Evolutionary conservation across 129 eudicot species (phyloP), one percentile per base, ranked within the genome.

Genomic region (Deinandra increscens): DNA sequence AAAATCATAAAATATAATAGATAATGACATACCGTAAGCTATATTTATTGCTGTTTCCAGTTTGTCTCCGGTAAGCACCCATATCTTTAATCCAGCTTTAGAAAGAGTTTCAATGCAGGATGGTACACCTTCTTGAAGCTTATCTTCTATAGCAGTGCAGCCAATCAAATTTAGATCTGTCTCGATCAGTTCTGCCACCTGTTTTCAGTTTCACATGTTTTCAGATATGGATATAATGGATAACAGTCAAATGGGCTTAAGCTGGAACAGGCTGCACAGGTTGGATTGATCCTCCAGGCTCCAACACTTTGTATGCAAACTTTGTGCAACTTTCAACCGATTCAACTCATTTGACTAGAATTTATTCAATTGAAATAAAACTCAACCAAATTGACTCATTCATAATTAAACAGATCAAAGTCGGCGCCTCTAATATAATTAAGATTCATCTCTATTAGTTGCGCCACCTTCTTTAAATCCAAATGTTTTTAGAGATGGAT

Each of bases 81-180:
- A 93, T 37, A 93, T 93, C 81, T 93, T 93, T 36, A 93, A 86
- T 80, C 98, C 98, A 50, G 98, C 95, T 77, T 86, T 86, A 62
- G 90, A 78, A 20, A 93, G 89, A 65, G 98, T 93, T 83, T 93
- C 98, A 74, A 93, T 93, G 63, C 97, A 93, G 20, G 91, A 58
- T n/a, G 98, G 98, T 45, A 93, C 95, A 53, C 98, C 98, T 75
- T 93, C 98, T 82, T 93, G 98, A 87, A 93, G 98, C 88, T 93
- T 93, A 81, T 93, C 98, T 87, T 93, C 98, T 63, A 93, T 93
- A 60, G 97, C 98, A 68, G 98, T 84, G 67, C 88, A 83, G 29
- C 98, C 98, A 85, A 93, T 85, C 81, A 93, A 78, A 75, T 69
- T 84, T 62, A 93, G 88, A 53, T 93, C 90, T 74, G 81, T 84